Percentiles rank a stretch among this genome's conserved stretches.
Conservation (phyloP, 768 basidiomycete genomes). For the Panellus pusillus region DNA sequence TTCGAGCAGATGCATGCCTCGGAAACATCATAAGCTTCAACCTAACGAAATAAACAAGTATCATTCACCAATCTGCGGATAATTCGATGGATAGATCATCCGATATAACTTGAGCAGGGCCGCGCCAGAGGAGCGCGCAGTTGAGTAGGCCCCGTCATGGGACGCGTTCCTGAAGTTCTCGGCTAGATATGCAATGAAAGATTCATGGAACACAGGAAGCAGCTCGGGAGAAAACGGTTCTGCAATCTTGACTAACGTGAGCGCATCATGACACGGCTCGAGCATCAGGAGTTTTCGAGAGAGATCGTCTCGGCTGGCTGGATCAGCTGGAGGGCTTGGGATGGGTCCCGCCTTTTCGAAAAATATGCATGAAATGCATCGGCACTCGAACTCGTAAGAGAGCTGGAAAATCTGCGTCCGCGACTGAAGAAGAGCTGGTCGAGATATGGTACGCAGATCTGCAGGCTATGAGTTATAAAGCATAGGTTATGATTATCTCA, state of each 20-base stretch:
- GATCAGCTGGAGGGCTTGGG: conserved; percentile 38
- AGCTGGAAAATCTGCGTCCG: conserved; percentile 57
- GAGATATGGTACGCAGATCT: conserved; percentile 77
- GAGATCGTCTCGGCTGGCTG: conserved; percentile 30
- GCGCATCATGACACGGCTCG: conserved; percentile 16
- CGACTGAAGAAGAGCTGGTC: conserved; percentile 68
- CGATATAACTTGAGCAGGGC: conserved; percentile 66
- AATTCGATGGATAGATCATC: conserved; percentile 71
- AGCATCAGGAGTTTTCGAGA: conserved; percentile 38
- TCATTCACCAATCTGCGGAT: conserved; percentile 76
- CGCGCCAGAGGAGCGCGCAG: conserved; percentile 54
- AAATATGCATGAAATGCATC: conserved; percentile 56
- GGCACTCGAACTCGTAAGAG: conserved; percentile 70
- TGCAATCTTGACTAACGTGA: conserved; percentile 29
- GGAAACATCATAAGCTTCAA: background rate
- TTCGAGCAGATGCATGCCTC: conserved; percentile 77
- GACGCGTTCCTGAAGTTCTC: conserved; percentile 68
- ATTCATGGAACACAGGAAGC: conserved; percentile 50
- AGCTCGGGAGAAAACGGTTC: conserved; percentile 41
- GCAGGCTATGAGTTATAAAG: conserved; percentile 1
- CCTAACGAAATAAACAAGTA: background rate
- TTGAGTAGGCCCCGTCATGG: conserved; percentile 58
- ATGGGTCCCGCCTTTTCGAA: conserved; percentile 39
- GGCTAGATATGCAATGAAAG: conserved; percentile 57
- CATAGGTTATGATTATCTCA: conserved; percentile 26